Evolutionary conservation across 306 rosid species (phyloP).

Genomic region (Corylus heterophylla): DNA sequence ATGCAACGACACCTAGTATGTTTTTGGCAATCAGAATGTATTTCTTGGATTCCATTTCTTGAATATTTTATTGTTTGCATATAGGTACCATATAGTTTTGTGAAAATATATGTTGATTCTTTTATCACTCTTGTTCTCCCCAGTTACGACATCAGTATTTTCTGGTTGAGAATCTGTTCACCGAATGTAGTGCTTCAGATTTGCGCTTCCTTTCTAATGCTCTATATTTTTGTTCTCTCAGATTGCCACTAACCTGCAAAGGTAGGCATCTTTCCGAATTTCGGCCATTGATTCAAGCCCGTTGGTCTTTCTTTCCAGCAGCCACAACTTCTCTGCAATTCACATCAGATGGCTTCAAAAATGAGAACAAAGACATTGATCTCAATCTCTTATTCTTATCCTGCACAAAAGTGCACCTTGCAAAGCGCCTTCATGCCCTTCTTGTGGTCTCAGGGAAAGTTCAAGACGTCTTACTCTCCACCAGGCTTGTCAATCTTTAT

Average conservation of each 20-base stretch:
- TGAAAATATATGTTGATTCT: neutral
- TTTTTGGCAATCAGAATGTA: neutral
- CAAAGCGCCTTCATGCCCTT: conserved; percentile 46
- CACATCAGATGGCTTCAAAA: conserved; percentile 24
- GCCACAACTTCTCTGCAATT: conserved; percentile 10
- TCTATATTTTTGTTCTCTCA: conserved; percentile 17
- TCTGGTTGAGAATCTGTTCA: neutral
- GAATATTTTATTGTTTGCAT: neutral
- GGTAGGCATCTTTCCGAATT: conserved; percentile 32
- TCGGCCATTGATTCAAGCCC: conserved; percentile 25
- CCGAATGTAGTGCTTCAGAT: neutral
- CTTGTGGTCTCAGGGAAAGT: conserved; percentile 46
- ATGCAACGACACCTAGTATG: neutral
- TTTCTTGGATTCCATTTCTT: neutral
- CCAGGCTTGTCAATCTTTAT: conserved; percentile 47
- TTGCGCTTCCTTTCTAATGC: neutral
- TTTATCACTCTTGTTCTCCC: neutral
- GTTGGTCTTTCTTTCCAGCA: conserved; percentile 25
- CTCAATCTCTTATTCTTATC: conserved; percentile 34
- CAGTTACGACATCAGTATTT: neutral
- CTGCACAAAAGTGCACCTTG: conserved; percentile 40
- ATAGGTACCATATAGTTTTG: neutral
- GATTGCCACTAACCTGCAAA: conserved; percentile 40
- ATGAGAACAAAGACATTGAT: conserved; percentile 29
- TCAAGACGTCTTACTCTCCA: conserved; percentile 32